phyloP scores from a whole-genome alignment of 75 land plant species.

The Sequoia sempervirens region DNA sequence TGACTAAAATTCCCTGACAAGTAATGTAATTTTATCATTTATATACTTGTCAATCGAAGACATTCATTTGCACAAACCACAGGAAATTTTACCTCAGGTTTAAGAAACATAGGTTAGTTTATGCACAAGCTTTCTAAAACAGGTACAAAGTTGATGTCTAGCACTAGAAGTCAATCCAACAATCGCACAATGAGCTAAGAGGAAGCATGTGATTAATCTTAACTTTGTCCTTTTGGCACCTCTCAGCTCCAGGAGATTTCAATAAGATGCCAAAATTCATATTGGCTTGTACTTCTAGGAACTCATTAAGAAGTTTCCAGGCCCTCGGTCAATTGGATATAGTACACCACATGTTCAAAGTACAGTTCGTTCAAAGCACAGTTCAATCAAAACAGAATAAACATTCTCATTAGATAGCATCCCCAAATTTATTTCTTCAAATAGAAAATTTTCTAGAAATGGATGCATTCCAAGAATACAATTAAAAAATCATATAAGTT shows the following conservation, averaged over 20 bases:
- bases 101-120: not conserved
- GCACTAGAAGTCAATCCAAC: not conserved
- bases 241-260: not conserved
- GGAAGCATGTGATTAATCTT: not conserved
- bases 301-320: not conserved
- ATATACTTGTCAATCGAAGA: not conserved
- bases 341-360: not conserved
- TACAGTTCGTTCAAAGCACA: too few relatives aligned
- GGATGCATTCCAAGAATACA: not conserved
- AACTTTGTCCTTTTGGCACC: not conserved
- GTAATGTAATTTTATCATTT: not conserved
- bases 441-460: not conserved
- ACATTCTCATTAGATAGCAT: not conserved
- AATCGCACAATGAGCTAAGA: not conserved
- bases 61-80: not conserved
- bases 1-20: not conserved
- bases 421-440: not conserved
- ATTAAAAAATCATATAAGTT: not conserved
- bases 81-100: not conserved
- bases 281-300: not conserved
- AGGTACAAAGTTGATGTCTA: not conserved
- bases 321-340: not conserved
- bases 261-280: not conserved
- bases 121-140: not conserved
- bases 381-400: not conserved